These are phyloP conservation scores for Marasmius tenuissimus DNA, from an alignment of 1,284 basidiomycete genomes.

Conservation along the genomic window DNA sequence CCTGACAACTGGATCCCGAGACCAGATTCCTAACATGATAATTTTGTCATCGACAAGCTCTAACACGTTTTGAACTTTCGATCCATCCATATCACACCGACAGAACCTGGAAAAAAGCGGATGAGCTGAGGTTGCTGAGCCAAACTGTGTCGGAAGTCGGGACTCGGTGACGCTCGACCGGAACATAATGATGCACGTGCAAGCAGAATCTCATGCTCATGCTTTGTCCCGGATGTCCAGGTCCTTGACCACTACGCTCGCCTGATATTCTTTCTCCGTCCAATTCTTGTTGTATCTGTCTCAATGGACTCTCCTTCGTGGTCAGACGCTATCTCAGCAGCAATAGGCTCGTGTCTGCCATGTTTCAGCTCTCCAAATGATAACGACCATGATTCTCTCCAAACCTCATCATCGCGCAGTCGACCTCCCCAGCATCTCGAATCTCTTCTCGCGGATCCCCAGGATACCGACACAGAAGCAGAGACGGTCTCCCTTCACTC, in stretches of 20 bases:
- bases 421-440: slow-evolving; percentile 43
- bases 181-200: too few species aligned
- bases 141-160: too few species aligned
- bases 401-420: slow-evolving; percentile 11
- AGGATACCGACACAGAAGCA: slow-evolving; percentile 49
- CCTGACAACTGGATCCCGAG: too few species aligned
- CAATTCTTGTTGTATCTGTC: background rate
- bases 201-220: background rate
- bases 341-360: slow-evolving; percentile 56
- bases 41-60: too few species aligned
- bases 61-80: too few species aligned
- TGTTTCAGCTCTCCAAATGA: slow-evolving; percentile 40
- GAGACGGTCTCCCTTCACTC: slow-evolving; percentile 68
- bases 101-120: too few species aligned
- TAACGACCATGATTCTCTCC: slow-evolving; percentile 23
- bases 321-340: slow-evolving; percentile 57
- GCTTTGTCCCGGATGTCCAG: too few species aligned
- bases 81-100: too few species aligned
- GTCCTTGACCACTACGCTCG: background rate
- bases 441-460: slow-evolving; percentile 49
- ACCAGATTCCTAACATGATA: too few species aligned
- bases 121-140: too few species aligned
- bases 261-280: background rate
- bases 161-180: too few species aligned
- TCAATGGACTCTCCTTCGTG: slow-evolving; percentile 60